These are phyloP conservation scores for Venturia effusa DNA, from an alignment of 2,329 filamentous ascomycete species.

Conservation along the genomic window DNA sequence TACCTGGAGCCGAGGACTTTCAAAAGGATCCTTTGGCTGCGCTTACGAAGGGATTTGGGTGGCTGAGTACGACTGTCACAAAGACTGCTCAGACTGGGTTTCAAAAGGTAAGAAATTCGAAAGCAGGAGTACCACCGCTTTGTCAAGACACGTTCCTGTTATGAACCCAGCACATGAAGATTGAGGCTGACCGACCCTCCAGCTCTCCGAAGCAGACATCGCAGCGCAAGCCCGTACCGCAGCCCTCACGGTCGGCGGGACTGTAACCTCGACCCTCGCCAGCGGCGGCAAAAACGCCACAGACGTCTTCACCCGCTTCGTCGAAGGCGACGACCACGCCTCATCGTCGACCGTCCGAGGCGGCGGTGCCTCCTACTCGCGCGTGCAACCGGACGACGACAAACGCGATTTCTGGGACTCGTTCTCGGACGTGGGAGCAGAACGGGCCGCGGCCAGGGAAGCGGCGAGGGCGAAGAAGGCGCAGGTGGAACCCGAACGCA, in stretches of 20 bases:
- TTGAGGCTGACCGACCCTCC: constrained; percentile 11
- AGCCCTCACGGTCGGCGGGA: constrained; percentile 45
- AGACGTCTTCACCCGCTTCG: constrained; percentile 73
- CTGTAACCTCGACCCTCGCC: constrained; percentile 33
- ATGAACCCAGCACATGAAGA: background rate
- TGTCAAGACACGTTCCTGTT: background rate
- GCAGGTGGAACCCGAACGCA: constrained; percentile 34
- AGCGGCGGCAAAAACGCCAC: constrained; percentile 62
- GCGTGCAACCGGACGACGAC: constrained; percentile 21
- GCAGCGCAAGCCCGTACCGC: constrained; percentile 49
- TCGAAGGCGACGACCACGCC: constrained; percentile 56
- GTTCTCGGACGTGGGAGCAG: constrained; percentile 28
- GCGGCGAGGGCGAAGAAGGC: constrained; percentile 8
- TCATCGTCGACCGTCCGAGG: constrained; percentile 17
- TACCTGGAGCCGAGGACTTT: constrained; percentile 65
- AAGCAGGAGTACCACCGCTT: background rate
- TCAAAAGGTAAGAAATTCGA: constrained; percentile 53
- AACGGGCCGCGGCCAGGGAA: constrained; percentile 14
- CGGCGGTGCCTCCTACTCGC: background rate
- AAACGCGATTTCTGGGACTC: constrained; percentile 46
- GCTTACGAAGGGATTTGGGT: constrained; percentile 84
- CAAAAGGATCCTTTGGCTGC: constrained; percentile 85
- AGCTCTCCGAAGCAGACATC: constrained; percentile 62
- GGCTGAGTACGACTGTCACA: constrained; percentile 78
- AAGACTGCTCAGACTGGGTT: constrained; percentile 86